Evolutionary conservation across 2,329 filamentous ascomycete genomes (phyloP).

Genomic region (Exophiala phaeomuriformis): DNA sequence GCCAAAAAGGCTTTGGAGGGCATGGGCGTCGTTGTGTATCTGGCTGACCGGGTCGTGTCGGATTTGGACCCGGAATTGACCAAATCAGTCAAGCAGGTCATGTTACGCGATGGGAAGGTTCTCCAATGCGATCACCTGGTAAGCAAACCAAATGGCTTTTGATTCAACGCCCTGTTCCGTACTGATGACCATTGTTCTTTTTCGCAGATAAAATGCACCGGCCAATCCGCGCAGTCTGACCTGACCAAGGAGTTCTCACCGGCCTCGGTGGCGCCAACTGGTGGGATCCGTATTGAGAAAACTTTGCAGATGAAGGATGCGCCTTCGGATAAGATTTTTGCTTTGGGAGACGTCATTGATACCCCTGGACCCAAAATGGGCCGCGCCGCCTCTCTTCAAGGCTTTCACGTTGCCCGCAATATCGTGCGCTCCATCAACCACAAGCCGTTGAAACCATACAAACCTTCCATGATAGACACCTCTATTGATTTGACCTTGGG

Average conservation of each 20-base stretch:
- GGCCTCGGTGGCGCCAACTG: conserved; percentile 40
- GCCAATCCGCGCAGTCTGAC: conserved; percentile 51
- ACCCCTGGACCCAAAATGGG: conserved; percentile 47
- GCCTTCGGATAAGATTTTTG: conserved; percentile 47
- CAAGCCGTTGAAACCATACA: conserved; percentile 38
- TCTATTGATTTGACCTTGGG: conserved; percentile 51
- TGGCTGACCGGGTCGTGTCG: conserved; percentile 16
- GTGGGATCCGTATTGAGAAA: conserved; percentile 48
- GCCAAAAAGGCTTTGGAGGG: conserved; percentile 17
- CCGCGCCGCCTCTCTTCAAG: conserved; percentile 49
- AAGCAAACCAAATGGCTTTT: neutral
- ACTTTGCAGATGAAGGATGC: conserved; percentile 52
- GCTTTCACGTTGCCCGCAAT: conserved; percentile 48
- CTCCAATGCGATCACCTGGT: conserved; percentile 18
- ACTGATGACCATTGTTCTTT: neutral
- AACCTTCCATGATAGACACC: conserved; percentile 42
- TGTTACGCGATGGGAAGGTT: conserved; percentile 11
- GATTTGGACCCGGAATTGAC: conserved; percentile 10
- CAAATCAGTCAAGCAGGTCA: conserved; percentile 11
- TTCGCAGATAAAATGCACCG: conserved; percentile 51
- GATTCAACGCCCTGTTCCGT: neutral
- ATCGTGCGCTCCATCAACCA: conserved; percentile 44
- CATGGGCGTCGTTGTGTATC: conserved; percentile 23
- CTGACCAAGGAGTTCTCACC: conserved; percentile 43
- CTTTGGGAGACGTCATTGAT: conserved; percentile 57